Evolutionary conservation across 2,329 filamentous ascomycete species (phyloP), one percentile per base, ranked within the genome.

Genomic region (Beauveria asiatica): DNA sequence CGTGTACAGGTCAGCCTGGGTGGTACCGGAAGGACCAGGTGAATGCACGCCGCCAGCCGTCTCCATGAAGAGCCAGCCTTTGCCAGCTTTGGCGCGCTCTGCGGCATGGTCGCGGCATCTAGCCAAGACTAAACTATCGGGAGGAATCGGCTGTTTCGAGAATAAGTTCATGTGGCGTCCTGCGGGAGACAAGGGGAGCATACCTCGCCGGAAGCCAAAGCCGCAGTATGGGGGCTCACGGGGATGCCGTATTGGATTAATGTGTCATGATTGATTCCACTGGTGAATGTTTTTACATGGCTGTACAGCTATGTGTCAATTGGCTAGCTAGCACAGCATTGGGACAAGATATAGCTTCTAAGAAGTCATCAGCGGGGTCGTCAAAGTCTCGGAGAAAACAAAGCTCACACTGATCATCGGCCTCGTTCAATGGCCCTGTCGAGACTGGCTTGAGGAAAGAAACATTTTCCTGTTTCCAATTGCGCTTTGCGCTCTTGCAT

Each of bases 31-130:
- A 1, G 90, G 90, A 0, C 83, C 83, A 0, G 90, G 90, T 0
- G 89, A 93, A 63, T 93, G 85, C 0, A 93, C 88, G 1, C 90
- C 90, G 1, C 90, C 90, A 1, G 90, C 90, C 1, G 90, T 94
- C 70, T 95, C 90, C 50, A 94, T 77, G 51, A 95, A 80, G 1
- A 89, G 74, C 72, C 86, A 83, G n/a, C 82, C 82, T 50, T 75
- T 70, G 5, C 74, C 73, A 2, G 66, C 65, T 21, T 69, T 66
- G 3, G 80, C 76, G 58, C 76, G 76, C n/a, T 73, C 65, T 7
- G 71, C 69, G 1, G 80, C 75, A 59, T 78, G 74, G 1, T 74
- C 68, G 52, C 79, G 75, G 37, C 86, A 76, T 8, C 74, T 73
- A 2, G 72, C 67, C 5, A 86, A 68, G 1, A 88, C 75, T 1